A percentile compares a stretch with the other conserved stretches of the same genome.
Conservation (phyloP, 805 yeast genomes). For the Sugiyamaella valdiviana region DNA sequence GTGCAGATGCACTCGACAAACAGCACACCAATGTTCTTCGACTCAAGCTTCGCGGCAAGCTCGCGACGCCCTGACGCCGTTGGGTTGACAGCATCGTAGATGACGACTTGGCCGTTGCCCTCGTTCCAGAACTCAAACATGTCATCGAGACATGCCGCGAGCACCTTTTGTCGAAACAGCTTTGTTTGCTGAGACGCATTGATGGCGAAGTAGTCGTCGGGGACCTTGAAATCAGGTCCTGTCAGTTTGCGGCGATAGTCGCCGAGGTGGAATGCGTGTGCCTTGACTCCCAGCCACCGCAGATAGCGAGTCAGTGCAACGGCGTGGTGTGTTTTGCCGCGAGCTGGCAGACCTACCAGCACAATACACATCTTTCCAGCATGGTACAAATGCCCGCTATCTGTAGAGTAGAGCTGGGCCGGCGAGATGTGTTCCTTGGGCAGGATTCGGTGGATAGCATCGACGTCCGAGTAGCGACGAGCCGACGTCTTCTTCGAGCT, state of each 20-base stretch:
- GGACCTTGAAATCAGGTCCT: conserved; percentile 41
- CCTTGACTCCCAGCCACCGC: conserved; percentile 93
- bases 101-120: conserved; percentile 88
- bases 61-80: conserved; percentile 58
- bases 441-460: conserved; percentile 19
- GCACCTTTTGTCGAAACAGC: conserved; percentile 50
- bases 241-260: conserved; percentile 63
- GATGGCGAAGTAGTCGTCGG: conserved; percentile 63
- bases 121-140: conserved; percentile 62
- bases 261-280: conserved; percentile 86
- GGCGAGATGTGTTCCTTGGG: conserved; percentile 66
- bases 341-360: conserved; percentile 87
- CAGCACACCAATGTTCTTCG: conserved; percentile 62
- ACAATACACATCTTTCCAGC: conserved; percentile 91
- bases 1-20: conserved; percentile 87
- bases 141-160: conserved; percentile 61
- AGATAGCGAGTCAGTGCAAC: conserved; percentile 87
- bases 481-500: neutral
- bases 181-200: conserved; percentile 45
- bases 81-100: conserved; percentile 93
- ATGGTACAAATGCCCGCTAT: conserved; percentile 85
- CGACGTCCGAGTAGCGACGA: conserved; percentile 21
- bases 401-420: conserved; percentile 89
- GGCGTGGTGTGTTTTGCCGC: conserved; percentile 91
- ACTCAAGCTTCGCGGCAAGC: conserved; percentile 48